Evolutionary conservation across 345 rosid genomes (phyloP), one percentile per base, ranked within the genome.

Genomic region (Isatis tinctoria): DNA sequence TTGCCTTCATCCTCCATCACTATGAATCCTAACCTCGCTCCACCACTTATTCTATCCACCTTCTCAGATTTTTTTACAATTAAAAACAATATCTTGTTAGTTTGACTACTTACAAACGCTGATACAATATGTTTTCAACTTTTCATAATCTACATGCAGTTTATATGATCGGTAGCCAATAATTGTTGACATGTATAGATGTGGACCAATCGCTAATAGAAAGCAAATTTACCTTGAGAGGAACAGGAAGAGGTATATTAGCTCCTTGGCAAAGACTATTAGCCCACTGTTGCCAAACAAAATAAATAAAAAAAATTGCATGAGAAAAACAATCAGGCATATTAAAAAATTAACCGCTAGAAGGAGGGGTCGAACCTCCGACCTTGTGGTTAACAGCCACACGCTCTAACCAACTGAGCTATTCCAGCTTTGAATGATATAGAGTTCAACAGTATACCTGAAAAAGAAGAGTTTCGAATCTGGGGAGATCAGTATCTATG

Each of bases 221-320:
- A 17, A 20, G 1, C 0, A n/a, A 18, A 4, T 24, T 33, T n/a
- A 93, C 98, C 93, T 90, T 88, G 58, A 90, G 80, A 51, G 97
- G 98, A 69, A 84, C 68, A 4, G 98, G 93, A 49, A 93, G 89
- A 24, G 95, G 98, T 37, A 93, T 72, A 79, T 88, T 90, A 33
- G 97, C 93, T 74, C 98, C 97, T 82, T 93, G 98, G 72, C 89
- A 85, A 24, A 93, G 89, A 82, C 97, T 90, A 75, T 93, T 90
- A 1, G 87, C 97, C 98, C 98, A 93, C 98, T 93, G 86, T 67
- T 16, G 27, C 3, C 1, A 20, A n/a, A n/a, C n/a, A n/a, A n/a
- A n/a, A 48, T 5, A 41, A 17, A 16, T 36, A n/a, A 45, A 47
- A 54, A 74, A 62, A 39, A n/a, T 10, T 1, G 12, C 5, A 54